phyloP scores from a whole-genome alignment of 768 basidiomycete genomes.

The Melanogaster broomeanus region DNA sequence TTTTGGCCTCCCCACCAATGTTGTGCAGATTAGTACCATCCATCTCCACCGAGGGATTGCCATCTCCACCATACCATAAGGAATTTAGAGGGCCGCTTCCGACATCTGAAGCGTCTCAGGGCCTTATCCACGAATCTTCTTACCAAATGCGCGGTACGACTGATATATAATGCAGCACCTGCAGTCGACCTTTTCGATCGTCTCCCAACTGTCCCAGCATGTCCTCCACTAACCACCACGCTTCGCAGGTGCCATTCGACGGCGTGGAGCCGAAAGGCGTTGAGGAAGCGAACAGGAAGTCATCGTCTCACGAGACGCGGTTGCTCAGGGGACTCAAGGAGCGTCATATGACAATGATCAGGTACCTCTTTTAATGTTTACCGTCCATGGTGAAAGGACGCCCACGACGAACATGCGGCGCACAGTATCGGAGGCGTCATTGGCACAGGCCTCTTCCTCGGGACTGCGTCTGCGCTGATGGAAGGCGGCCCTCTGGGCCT shows the following conservation, averaged over 20 bases:
- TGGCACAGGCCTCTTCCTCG: slow-evolving; percentile 31
- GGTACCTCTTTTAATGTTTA: slow-evolving; percentile 5
- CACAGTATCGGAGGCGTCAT: slow-evolving; percentile 31
- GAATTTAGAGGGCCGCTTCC: too few species aligned
- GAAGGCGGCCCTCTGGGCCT: slow-evolving; percentile 43
- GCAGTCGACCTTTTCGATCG: too few species aligned
- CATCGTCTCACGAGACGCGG: not conserved
- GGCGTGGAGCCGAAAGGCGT: not conserved
- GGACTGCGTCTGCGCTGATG: slow-evolving; percentile 25
- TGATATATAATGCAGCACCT: too few species aligned
- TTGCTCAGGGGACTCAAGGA: slow-evolving; percentile 19
- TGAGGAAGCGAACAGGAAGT: not conserved
- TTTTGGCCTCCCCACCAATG: too few species aligned
- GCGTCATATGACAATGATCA: slow-evolving; percentile 25
- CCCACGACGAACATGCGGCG: too few species aligned
- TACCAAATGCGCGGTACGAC: too few species aligned
- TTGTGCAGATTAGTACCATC: too few species aligned
- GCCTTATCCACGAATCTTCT: too few species aligned
- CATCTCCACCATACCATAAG: too few species aligned
- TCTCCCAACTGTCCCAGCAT: not conserved
- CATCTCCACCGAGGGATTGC: too few species aligned
- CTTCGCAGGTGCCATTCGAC: not conserved
- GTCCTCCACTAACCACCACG: not conserved
- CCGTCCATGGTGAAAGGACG: not conserved
- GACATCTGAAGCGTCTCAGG: too few species aligned